Evolutionary conservation across 768 basidiomycete genomes (phyloP).

Genomic region (Suillus luteus): DNA sequence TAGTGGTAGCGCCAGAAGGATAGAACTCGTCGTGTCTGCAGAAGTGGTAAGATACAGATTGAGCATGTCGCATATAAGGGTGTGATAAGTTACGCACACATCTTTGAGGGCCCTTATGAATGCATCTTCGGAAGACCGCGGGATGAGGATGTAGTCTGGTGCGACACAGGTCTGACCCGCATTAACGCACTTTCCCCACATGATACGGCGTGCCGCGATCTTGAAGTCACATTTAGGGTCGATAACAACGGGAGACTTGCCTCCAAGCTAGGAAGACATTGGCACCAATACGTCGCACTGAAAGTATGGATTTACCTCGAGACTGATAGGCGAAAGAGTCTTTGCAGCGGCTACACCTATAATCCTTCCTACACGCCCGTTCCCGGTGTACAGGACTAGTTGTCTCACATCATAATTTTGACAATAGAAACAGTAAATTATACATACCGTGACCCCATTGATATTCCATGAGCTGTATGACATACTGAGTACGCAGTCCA

Average conservation of each 20-base stretch:
- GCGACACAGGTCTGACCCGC: conserved; percentile 78
- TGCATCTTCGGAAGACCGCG: conserved; percentile 39
- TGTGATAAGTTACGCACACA: conserved; percentile 35
- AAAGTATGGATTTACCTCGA: conserved; percentile 43
- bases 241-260: conserved; percentile 76
- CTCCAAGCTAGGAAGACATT: conserved; percentile 49
- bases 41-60: background rate
- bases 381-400: conserved; percentile 57
- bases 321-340: conserved; percentile 66
- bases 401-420: conserved; percentile 3
- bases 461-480: conserved; percentile 62
- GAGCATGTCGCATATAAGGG: background rate
- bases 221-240: conserved; percentile 70
- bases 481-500: background rate
- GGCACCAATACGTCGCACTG: background rate
- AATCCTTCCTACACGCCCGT: conserved; percentile 61
- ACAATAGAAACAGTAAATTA: background rate
- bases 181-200: conserved; percentile 84
- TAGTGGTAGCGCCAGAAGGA: conserved; percentile 43
- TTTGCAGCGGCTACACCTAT: conserved; percentile 78
- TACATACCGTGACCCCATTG: conserved; percentile 62
- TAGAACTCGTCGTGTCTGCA: conserved; percentile 36
- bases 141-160: conserved; percentile 55
- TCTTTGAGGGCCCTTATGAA: conserved; percentile 44
- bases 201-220: conserved; percentile 64